Conservation (phyloP, 2,329 filamentous ascomycete genomes). For the Penicillium brevicompactum region DNA sequence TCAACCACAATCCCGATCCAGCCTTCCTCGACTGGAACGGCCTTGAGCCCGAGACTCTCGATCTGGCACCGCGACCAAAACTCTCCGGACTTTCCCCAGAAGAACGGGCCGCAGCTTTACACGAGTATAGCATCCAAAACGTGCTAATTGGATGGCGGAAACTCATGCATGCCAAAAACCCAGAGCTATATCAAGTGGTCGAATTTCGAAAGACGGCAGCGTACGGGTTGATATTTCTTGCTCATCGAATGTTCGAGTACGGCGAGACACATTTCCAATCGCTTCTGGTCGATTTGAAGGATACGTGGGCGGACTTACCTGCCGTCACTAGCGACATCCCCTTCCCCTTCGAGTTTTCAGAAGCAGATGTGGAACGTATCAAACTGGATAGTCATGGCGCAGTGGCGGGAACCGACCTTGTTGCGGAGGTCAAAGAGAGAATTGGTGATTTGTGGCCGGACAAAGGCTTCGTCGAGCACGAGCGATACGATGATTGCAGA, state of each 20-base stretch:
- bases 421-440: constrained; percentile 26
- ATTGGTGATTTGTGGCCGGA: constrained; percentile 33
- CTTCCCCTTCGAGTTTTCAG: constrained; percentile 30
- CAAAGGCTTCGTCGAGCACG: constrained; percentile 31
- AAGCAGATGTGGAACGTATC: constrained; percentile 26
- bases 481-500: constrained; percentile 32
- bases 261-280: constrained; percentile 34
- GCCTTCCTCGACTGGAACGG: constrained; percentile 30
- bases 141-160: constrained; percentile 31
- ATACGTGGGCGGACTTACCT: constrained; percentile 27
- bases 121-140: constrained; percentile 28
- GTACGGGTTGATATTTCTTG: constrained; percentile 33
- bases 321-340: constrained; percentile 16
- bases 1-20: constrained; percentile 30
- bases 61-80: constrained; percentile 22
- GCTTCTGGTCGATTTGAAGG: constrained; percentile 31
- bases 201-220: constrained; percentile 27
- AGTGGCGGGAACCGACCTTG: constrained; percentile 29
- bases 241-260: constrained; percentile 34
- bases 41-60: constrained; percentile 31
- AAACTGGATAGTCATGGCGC: constrained; percentile 29
- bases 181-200: constrained; percentile 25
- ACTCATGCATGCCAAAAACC: constrained; percentile 30
- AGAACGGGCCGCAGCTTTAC: constrained; percentile 25
- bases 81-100: constrained; percentile 28